Conservation (phyloP, 129 eudicot species). For the Scalesia atractyloides region DNA sequence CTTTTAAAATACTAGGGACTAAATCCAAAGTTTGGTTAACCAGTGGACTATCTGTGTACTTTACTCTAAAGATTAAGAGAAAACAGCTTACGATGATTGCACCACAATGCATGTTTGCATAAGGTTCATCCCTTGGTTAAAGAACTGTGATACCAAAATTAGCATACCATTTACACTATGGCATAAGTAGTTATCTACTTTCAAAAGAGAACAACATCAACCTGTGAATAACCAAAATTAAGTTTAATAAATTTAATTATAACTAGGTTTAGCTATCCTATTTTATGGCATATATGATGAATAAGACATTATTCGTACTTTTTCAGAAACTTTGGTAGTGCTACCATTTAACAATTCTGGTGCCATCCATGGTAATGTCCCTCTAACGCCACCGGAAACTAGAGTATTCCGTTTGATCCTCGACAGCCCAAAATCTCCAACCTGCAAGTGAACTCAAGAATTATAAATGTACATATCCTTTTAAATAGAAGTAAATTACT, state of each 20-base stretch:
- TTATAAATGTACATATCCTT: not conserved
- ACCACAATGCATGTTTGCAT: slow-evolving; percentile 93
- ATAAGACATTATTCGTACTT: slow-evolving; percentile 39
- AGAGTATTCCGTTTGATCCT: slow-evolving; percentile 84
- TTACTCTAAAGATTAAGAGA: not conserved
- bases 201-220: slow-evolving; percentile 96
- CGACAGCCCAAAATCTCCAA: slow-evolving; percentile 90
- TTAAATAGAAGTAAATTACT: too few species aligned
- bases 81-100: slow-evolving; percentile 70
- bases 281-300: slow-evolving; percentile 5
- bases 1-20: too few species aligned
- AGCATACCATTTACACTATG: too few species aligned
- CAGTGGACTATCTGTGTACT: too few species aligned
- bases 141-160: too few species aligned
- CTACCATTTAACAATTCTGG: slow-evolving; percentile 89
- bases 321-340: slow-evolving; percentile 79
- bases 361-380: slow-evolving; percentile 97
- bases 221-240: slow-evolving; percentile 36
- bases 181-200: too few species aligned
- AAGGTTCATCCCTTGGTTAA: slow-evolving; percentile 95
- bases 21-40: too few species aligned
- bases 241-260: not conserved
- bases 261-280: not conserved
- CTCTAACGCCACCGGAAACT: slow-evolving; percentile 93
- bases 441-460: slow-evolving; percentile 44